phyloP scores from a whole-genome alignment of 2,329 filamentous ascomycete species.

The Cladosporium cucumerinum region DNA sequence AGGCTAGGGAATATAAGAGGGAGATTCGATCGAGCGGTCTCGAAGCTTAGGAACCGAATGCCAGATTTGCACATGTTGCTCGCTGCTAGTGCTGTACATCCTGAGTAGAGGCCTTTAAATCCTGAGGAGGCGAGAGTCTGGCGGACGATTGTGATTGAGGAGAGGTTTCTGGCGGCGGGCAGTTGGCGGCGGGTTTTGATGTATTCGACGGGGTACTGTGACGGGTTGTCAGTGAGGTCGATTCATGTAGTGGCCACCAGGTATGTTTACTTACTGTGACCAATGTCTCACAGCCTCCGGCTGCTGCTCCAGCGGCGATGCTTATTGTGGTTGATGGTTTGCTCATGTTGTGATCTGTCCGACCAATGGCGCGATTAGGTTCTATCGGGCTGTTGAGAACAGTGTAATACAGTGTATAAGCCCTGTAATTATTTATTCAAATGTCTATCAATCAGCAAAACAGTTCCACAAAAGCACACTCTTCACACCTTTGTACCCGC shows the following conservation, averaged over 20 bases:
- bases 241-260: no score
- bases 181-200: constrained; percentile 19
- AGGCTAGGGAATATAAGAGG: constrained; percentile 16
- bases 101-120: constrained; percentile 10
- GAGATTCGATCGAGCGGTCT: constrained; percentile 17
- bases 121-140: constrained; percentile 8
- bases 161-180: constrained; percentile 2
- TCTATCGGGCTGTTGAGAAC: no score
- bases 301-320: constrained; percentile 13
- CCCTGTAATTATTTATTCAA: neutral
- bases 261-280: constrained; percentile 7
- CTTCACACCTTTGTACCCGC: neutral
- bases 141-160: constrained; percentile 10
- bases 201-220: constrained; percentile 17
- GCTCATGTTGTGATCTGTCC: neutral
- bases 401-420: neutral
- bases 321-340: constrained; percentile 12
- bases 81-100: constrained; percentile 6
- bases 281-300: constrained; percentile 15
- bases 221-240: neutral
- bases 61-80: constrained; percentile 20
- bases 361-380: no score
- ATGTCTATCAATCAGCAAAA: neutral
- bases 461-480: neutral
- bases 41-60: constrained; percentile 29